These are phyloP conservation scores for Termitomyces sp. DNA, from an alignment of 768 basidiomycete species.

Conservation along the genomic window DNA sequence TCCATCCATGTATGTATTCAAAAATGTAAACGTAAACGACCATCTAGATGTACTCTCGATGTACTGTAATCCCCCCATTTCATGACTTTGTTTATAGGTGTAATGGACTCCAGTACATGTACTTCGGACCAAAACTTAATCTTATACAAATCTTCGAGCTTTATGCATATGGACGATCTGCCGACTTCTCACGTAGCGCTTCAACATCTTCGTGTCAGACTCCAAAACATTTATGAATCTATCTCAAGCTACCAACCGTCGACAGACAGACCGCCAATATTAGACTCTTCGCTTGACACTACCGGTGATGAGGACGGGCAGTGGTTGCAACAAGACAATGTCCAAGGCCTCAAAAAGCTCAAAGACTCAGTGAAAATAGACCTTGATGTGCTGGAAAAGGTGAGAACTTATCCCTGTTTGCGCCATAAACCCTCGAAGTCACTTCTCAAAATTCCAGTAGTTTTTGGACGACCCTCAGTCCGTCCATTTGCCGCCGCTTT, in stretches of 20 bases:
- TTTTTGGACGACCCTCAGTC: conserved; percentile 47
- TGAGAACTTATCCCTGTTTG: conserved; percentile 13
- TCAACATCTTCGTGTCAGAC: conserved; percentile 19
- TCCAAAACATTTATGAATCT: conserved; percentile 28
- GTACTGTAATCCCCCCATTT: neutral
- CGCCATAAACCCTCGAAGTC: conserved; percentile 2
- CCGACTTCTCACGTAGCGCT: conserved; percentile 24
- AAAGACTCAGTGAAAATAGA: conserved; percentile 40
- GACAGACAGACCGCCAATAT: conserved; percentile 32
- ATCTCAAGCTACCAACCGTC: conserved; percentile 34
- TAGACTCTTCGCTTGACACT: conserved; percentile 37
- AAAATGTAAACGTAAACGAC: neutral
- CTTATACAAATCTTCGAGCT: neutral
- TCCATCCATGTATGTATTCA: neutral
- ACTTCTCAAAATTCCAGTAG: conserved; percentile 41
- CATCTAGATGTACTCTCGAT: neutral
- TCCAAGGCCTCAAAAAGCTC: conserved; percentile 42
- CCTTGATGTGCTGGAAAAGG: conserved; percentile 40
- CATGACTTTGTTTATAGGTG: neutral
- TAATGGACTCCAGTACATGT: too few species aligned
- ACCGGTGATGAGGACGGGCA: conserved; percentile 30
- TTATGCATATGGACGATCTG: neutral
- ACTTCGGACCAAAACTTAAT: neutral
- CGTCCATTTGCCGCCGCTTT: conserved; percentile 42
- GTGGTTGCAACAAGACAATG: conserved; percentile 35